Conservation (phyloP, 306 rosid species). For the Prosopis cineraria region DNA sequence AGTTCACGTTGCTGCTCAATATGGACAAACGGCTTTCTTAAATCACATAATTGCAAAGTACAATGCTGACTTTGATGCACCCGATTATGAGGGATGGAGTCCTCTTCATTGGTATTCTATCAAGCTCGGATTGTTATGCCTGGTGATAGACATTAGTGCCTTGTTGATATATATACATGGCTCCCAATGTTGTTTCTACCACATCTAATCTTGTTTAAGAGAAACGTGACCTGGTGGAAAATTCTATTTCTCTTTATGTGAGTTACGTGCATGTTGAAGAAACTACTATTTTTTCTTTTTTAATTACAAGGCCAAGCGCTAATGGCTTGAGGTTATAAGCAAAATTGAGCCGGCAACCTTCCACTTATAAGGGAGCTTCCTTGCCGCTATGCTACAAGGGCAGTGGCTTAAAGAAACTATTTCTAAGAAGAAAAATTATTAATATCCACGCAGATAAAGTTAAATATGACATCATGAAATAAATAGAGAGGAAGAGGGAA, state of each 20-base stretch:
- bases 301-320: too few species aligned
- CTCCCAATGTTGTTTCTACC: slow-evolving; percentile 26
- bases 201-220: not conserved
- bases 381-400: too few species aligned
- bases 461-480: not conserved
- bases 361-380: too few species aligned
- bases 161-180: slow-evolving; percentile 5
- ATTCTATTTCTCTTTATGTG: not conserved
- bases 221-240: not conserved
- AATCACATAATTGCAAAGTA: slow-evolving; percentile 78
- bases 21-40: slow-evolving; percentile 90
- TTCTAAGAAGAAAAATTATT: not conserved
- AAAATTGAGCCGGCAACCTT: too few species aligned
- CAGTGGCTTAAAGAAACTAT: too few species aligned
- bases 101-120: slow-evolving; percentile 90
- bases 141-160: slow-evolving; percentile 7
- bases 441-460: not conserved
- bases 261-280: not conserved
- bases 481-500: not conserved
- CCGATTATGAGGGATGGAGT: slow-evolving; percentile 89
- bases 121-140: slow-evolving; percentile 36
- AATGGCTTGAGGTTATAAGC: too few species aligned
- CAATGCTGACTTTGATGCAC: slow-evolving; percentile 88
- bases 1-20: slow-evolving; percentile 92
- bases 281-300: too few species aligned